phyloP scores from a whole-genome alignment of 2,329 filamentous ascomycete genomes.

The Phialophora macrospora region DNA sequence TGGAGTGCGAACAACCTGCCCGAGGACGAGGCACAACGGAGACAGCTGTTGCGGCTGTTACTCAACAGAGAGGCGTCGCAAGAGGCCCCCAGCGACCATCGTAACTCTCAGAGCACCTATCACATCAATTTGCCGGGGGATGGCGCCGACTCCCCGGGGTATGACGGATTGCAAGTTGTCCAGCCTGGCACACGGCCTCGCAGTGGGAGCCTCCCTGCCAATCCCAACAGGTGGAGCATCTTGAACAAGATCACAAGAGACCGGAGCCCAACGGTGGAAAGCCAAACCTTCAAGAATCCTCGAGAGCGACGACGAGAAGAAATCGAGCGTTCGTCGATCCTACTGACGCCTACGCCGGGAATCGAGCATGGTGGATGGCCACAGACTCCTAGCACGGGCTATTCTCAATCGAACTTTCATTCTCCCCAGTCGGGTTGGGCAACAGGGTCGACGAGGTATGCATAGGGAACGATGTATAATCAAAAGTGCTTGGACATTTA shows the following conservation, averaged over 20 bases:
- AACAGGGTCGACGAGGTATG: constrained; percentile 28
- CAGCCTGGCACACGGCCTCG: constrained; percentile 23
- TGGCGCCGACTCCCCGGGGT: constrained; percentile 1
- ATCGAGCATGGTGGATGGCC: constrained; percentile 20
- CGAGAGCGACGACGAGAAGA: constrained; percentile 36
- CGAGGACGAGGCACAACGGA: constrained; percentile 49
- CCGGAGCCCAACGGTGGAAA: constrained; percentile 29
- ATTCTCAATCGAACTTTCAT: constrained; percentile 14
- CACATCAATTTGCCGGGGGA: constrained; percentile 41
- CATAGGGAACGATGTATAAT: constrained; percentile 10
- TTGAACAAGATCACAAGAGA: constrained; percentile 26
- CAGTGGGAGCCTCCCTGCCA: constrained; percentile 33
- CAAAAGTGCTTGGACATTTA: constrained; percentile 16
- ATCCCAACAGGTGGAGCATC: constrained; percentile 29
- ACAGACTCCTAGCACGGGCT: constrained; percentile 18
- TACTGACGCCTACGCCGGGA: constrained; percentile 25
- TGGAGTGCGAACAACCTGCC: constrained; percentile 26
- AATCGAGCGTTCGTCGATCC: constrained; percentile 34
- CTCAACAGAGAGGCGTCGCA: constrained; percentile 41
- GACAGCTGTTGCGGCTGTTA: constrained; percentile 46
- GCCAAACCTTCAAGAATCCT: constrained; percentile 28
- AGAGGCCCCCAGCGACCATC: constrained; percentile 40
- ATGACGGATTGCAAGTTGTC: constrained; percentile 20
- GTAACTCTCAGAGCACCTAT: constrained; percentile 41
- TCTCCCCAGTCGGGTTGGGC: constrained; percentile 6